phyloP scores from a whole-genome alignment of 2,329 filamentous ascomycete species.

The Sporothrix luriei region DNA sequence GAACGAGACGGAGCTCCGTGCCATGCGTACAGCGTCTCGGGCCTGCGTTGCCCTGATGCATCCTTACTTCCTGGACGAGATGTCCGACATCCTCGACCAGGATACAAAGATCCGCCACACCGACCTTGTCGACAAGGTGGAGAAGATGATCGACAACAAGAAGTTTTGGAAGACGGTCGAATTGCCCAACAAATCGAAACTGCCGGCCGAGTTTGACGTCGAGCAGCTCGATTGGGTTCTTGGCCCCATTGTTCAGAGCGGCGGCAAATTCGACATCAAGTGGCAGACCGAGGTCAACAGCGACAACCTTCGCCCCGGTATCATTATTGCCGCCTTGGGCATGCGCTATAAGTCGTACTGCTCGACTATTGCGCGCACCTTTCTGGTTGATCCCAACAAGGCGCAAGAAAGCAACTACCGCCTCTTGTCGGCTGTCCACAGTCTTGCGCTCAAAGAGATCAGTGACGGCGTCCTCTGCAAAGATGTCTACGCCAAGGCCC shows the following conservation, averaged over 20 bases:
- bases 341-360: slow-evolving; percentile 95
- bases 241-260: slow-evolving; percentile 88
- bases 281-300: slow-evolving; percentile 77
- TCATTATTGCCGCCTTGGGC: slow-evolving; percentile 90
- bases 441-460: slow-evolving; percentile 85
- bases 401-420: slow-evolving; percentile 94
- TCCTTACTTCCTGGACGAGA: slow-evolving; percentile 96
- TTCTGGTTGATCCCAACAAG: slow-evolving; percentile 96
- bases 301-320: slow-evolving; percentile 81
- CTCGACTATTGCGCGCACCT: slow-evolving; percentile 88
- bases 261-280: slow-evolving; percentile 90
- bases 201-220: slow-evolving; percentile 84
- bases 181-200: slow-evolving; percentile 69
- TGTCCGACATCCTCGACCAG: slow-evolving; percentile 92
- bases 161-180: slow-evolving; percentile 88
- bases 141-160: slow-evolving; percentile 85
- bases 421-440: slow-evolving; percentile 80
- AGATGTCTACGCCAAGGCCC: slow-evolving; percentile 88
- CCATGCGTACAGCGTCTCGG: slow-evolving; percentile 91
- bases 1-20: slow-evolving; percentile 89
- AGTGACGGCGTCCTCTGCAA: slow-evolving; percentile 83
- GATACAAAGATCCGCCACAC: slow-evolving; percentile 97
- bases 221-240: slow-evolving; percentile 92
- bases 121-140: slow-evolving; percentile 80
- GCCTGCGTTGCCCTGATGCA: slow-evolving; percentile 94